Conservation (phyloP, 2,329 filamentous ascomycete genomes). For the Corynespora cassiicola region DNA sequence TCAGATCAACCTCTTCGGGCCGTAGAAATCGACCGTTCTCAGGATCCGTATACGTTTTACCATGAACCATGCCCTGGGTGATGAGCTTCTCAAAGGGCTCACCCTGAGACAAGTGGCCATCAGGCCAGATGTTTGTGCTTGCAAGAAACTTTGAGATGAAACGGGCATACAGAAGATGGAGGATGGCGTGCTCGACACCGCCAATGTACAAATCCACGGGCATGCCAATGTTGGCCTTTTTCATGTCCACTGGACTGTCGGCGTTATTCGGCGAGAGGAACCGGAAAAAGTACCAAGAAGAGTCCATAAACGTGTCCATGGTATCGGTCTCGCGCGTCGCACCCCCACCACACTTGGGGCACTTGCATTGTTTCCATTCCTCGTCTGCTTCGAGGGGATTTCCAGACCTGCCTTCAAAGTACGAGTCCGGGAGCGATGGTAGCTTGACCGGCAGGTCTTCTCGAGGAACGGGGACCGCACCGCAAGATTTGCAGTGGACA, state of each 20-base stretch:
- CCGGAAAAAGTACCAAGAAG: slow-evolving; percentile 90
- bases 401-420: slow-evolving; percentile 72
- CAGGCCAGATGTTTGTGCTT: slow-evolving; percentile 55
- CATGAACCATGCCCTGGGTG: slow-evolving; percentile 93
- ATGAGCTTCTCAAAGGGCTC: slow-evolving; percentile 86
- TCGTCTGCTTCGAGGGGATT: slow-evolving; percentile 77
- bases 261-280: slow-evolving; percentile 76
- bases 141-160: slow-evolving; percentile 90
- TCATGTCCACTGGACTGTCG: slow-evolving; percentile 66
- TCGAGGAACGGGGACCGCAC: slow-evolving; percentile 78
- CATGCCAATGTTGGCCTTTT: slow-evolving; percentile 62
- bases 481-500: slow-evolving; percentile 79
- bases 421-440: slow-evolving; percentile 72
- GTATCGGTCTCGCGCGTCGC: slow-evolving; percentile 89
- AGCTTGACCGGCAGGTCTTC: slow-evolving; percentile 78
- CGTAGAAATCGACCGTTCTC: slow-evolving; percentile 77
- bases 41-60: slow-evolving; percentile 80
- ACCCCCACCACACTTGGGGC: slow-evolving; percentile 73
- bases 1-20: slow-evolving; percentile 74
- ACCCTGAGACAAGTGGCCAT: slow-evolving; percentile 48
- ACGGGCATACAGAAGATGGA: slow-evolving; percentile 86
- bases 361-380: slow-evolving; percentile 77
- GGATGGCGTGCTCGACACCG: slow-evolving; percentile 87
- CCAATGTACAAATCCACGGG: slow-evolving; percentile 90
- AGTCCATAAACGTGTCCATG: slow-evolving; percentile 97